Percentiles rank a stretch among this genome's conserved stretches.
Conservation (phyloP, 2,329 filamentous ascomycete species). For the Aspergillus felis region DNA sequence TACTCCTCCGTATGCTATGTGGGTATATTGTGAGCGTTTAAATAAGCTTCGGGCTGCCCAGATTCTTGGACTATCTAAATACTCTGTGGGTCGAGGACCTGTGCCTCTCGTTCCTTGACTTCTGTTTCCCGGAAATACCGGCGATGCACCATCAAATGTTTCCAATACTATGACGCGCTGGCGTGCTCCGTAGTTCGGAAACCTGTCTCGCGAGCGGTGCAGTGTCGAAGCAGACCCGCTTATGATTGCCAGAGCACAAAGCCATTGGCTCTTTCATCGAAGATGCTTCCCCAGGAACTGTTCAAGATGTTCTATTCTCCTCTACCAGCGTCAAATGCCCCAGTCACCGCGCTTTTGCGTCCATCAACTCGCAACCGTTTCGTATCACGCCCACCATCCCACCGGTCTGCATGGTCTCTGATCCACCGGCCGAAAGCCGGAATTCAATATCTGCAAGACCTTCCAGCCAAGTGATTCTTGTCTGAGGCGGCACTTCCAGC, state of each 20-base stretch:
- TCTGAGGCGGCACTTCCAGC: constrained; percentile 79
- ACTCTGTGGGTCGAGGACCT: not conserved
- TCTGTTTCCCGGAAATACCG: not conserved
- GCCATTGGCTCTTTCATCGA: not conserved
- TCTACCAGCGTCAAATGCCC: constrained; percentile 4
- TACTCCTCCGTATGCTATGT: not conserved
- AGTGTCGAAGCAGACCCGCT: not conserved
- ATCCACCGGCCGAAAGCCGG: constrained; percentile 79
- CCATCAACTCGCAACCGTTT: constrained; percentile 75
- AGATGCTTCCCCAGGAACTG: not conserved
- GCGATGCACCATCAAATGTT: not conserved
- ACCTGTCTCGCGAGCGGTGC: not conserved
- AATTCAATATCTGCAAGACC: constrained; percentile 92
- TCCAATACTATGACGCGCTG: not conserved
- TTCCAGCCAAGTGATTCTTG: constrained; percentile 86
- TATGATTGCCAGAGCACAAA: not conserved
- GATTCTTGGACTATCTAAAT: not conserved
- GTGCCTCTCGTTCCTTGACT: not conserved
- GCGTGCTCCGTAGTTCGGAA: not conserved
- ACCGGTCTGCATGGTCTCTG: constrained; percentile 85
- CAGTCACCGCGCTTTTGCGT: constrained; percentile 29
- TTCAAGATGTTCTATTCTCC: not conserved
- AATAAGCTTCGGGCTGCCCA: not conserved
- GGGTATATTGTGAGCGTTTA: not conserved
- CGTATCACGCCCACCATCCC: constrained; percentile 86